A percentile compares a stretch with the other conserved stretches of the same genome.
Evolutionary conservation across 805 yeast genomes (phyloP).

Genomic region (Cyberlindnera xishuangbannaensis): DNA sequence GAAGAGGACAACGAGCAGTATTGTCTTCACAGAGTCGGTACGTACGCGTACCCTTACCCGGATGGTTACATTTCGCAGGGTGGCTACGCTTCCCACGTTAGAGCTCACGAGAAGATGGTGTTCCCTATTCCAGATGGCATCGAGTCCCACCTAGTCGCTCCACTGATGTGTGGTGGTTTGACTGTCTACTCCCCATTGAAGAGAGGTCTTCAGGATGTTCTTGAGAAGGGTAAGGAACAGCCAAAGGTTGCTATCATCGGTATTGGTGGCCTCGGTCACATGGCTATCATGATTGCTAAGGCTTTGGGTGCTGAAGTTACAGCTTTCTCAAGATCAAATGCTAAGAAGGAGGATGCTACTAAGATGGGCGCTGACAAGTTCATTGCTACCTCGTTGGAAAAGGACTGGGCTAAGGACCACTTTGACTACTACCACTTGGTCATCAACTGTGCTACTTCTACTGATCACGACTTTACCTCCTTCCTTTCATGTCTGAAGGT

Average conservation of each 20-base stretch:
- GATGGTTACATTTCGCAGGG: slow-evolving; percentile 52
- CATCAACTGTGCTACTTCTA: slow-evolving; percentile 43
- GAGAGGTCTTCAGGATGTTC: slow-evolving; percentile 28
- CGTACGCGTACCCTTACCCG: slow-evolving; percentile 45
- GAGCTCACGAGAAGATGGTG: slow-evolving; percentile 58
- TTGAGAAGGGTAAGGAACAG: slow-evolving; percentile 15
- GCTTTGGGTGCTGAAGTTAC: slow-evolving; percentile 57
- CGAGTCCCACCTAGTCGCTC: slow-evolving; percentile 54
- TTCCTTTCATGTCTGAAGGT: slow-evolving; percentile 49
- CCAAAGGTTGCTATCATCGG: slow-evolving; percentile 49
- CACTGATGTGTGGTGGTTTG: slow-evolving; percentile 73
- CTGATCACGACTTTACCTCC: slow-evolving; percentile 41
- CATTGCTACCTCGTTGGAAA: slow-evolving; percentile 47
- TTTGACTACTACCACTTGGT: slow-evolving; percentile 38
- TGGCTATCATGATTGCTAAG: slow-evolving; percentile 50
- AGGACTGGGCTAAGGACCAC: slow-evolving; percentile 33
- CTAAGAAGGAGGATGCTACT: slow-evolving; percentile 44
- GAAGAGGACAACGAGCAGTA: slow-evolving; percentile 45
- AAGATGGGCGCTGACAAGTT: slow-evolving; percentile 48
- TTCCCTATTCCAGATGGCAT: slow-evolving; percentile 57
- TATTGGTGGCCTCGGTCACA: slow-evolving; percentile 53
- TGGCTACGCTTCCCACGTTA: slow-evolving; percentile 63
- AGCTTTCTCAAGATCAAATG: slow-evolving; percentile 45
- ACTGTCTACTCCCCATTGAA: slow-evolving; percentile 66
- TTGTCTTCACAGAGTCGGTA: slow-evolving; percentile 44